Evolutionary conservation across 129 eudicot species (phyloP).

Genomic region (Saposhnikovia divaricata): DNA sequence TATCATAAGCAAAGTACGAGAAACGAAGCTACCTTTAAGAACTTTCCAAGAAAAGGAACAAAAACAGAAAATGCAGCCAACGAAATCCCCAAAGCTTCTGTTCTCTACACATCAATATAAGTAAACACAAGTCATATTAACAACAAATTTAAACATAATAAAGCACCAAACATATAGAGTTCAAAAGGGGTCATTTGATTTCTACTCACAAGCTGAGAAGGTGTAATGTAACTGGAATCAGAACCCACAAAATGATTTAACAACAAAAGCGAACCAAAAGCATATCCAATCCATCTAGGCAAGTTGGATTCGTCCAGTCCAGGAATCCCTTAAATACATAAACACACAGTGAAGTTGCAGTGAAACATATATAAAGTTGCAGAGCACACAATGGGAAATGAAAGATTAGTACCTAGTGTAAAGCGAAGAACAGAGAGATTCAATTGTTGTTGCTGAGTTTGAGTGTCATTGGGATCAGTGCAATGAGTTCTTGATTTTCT

Average conservation of each 20-base stretch:
- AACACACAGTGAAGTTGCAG: neutral
- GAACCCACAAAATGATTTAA: conserved; percentile 69
- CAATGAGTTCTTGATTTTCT: conserved; percentile 27
- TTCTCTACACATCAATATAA: conserved; percentile 34
- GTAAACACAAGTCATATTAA: neutral
- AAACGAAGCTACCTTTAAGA: conserved; percentile 54
- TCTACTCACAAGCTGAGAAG: conserved; percentile 70
- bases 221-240: conserved; percentile 33
- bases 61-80: conserved; percentile 66
- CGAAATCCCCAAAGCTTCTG: conserved; percentile 74
- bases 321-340: conserved; percentile 47
- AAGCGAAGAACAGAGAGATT: conserved; percentile 94
- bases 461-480: conserved; percentile 21
- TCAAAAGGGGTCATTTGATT: neutral
- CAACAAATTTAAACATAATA: neutral
- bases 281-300: conserved; percentile 91
- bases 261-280: conserved; percentile 58
- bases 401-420: conserved; percentile 45
- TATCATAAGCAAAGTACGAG: neutral
- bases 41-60: conserved; percentile 78
- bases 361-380: neutral
- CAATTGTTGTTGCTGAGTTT: conserved; percentile 36
- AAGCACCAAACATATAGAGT: neutral
- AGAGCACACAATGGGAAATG: neutral
- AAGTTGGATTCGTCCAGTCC: conserved; percentile 86